Evolutionary conservation across 2,329 filamentous ascomycete genomes (phyloP).

Genomic region (Exserohilum turcica): DNA sequence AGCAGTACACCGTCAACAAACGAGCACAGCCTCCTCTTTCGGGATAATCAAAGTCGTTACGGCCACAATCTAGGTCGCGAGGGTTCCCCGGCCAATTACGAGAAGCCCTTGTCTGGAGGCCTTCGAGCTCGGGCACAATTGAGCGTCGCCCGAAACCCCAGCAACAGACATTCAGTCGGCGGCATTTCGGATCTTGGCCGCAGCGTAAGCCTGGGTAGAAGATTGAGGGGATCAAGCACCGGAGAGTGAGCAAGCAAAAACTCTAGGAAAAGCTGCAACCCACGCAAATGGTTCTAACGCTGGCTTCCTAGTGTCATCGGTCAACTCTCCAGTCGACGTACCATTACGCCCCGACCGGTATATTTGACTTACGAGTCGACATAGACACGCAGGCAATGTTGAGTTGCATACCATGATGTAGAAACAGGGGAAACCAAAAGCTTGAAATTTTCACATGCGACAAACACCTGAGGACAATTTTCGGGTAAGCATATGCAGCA

Average conservation of each 20-base stretch:
- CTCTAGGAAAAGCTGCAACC: constrained; percentile 5
- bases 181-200: constrained; percentile 34
- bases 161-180: constrained; percentile 38
- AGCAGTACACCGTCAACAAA: constrained; percentile 25
- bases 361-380: neutral
- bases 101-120: constrained; percentile 34
- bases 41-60: constrained; percentile 36
- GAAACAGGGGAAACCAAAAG: neutral
- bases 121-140: constrained; percentile 34
- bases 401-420: neutral
- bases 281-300: constrained; percentile 35
- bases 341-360: constrained; percentile 9
- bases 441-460: neutral
- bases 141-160: constrained; percentile 30
- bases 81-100: constrained; percentile 36
- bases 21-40: constrained; percentile 36
- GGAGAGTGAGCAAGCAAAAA: constrained; percentile 39
- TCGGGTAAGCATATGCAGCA: neutral
- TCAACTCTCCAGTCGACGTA: constrained; percentile 22
- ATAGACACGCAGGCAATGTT: neutral
- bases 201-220: constrained; percentile 37
- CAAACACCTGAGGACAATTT: neutral
- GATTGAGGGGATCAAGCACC: constrained; percentile 36
- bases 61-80: constrained; percentile 31
- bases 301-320: constrained; percentile 31